Evolutionary conservation across 2,329 filamentous ascomycete species (phyloP), one percentile per base, ranked within the genome.

Genomic region (Xylaria sp.): DNA sequence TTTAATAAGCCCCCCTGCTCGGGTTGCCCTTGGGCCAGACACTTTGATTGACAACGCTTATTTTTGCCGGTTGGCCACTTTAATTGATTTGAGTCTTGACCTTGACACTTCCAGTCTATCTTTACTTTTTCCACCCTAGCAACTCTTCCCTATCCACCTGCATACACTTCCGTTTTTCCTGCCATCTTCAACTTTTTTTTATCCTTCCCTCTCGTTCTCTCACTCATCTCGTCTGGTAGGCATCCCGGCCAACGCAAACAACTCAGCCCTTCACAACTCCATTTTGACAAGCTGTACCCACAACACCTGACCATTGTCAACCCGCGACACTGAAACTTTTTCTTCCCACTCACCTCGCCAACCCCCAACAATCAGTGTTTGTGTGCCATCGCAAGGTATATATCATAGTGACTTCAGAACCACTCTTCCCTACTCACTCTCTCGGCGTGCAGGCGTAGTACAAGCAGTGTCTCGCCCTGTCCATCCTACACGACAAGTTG

Each of bases 11-110:
- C 58, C 57, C 56, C 56, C 55, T 58, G 55, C 37, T 52, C 51
- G 50, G 52, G 55, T 58, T 61, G 53, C 58, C 55, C 46, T 61
- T 61, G 50, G 58, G 58, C 59, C 58, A 61, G 58, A 61, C 58
- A 61, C 58, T 59, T 57, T 61, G 48, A 61, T 59, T 58, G 39
- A 59, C 50, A 59, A 56, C 52, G 58, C 58, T 61, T 61, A 61
- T 55, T 61, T 61, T 61, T 61, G 58, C 58, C 58, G 58, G 58
- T 54, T 56, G 47, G 42, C 29, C 29, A 34, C 29, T 34, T 47
- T 56, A 13, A 42, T 21, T 42, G 18, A 42, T 13, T 41, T n/a
- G n/a, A n/a, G n/a, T n/a, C n/a, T n/a, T n/a, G n/a, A n/a, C n/a
- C 21, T 43, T 49, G 48, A 56, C 52, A 52, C 16, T 34, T 34